Evolutionary conservation across 768 basidiomycete species (phyloP), one percentile per base, ranked within the genome.

Genomic region (Termitomyces sp.): DNA sequence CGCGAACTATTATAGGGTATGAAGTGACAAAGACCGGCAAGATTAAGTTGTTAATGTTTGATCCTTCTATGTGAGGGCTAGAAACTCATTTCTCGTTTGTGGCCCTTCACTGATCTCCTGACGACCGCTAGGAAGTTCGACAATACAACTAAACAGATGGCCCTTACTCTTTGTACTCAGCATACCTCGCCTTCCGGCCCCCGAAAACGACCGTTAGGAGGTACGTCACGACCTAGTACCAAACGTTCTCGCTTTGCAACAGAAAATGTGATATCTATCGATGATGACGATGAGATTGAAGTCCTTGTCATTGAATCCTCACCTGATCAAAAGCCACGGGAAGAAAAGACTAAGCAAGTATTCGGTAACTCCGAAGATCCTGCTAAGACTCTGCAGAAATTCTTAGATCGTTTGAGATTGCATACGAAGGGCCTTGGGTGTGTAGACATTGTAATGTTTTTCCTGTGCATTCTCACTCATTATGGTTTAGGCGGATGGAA

Each of bases 1-100:
- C 94, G n/a, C 74, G 89, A 26, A 88, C 88, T 4, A 84, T 97
- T 13, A 79, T 97, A 3, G 94, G 94, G 1, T 95, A 89, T 64
- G 92, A 95, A 69, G 71, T 86, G 39, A 77, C 75, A 53, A 82
- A 79, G 63, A 75, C 75, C 16, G 87, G 85, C 7, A 70, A 74
- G 13, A 76, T 82, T 39, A 87, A 83, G 61, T 77, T 97, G 9
- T 75, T 96, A 14, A 75, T 82, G 7, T 92, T 94, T 61, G 92
- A 97, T 74, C 91, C 94, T 18, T 83, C 84, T 16, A 77, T 67
- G 91, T 89, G 60, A 64, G 76, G 64, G 14, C 24, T 22, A 6
- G 30, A 36, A 40, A 14, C 9, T 20, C n/a, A 52, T 7, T 14
- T 8, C 36, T 32, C 10, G 18, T 1, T n/a, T 40, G 3, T 14